Conservation (phyloP, 306 rosid genomes). For the Geum urbanum region DNA sequence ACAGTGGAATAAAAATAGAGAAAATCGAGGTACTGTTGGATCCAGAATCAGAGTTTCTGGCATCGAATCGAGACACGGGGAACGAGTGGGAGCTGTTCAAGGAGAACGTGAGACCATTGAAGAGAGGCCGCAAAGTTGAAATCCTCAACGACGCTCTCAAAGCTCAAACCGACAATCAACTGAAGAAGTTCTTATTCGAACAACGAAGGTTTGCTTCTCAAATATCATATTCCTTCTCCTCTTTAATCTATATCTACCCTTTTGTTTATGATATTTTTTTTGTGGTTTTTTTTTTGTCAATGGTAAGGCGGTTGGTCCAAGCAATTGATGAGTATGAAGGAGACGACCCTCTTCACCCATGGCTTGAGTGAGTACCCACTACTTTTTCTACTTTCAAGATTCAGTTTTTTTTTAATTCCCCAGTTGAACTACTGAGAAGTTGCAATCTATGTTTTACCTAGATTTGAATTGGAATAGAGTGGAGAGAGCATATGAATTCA, state of each 20-base stretch:
- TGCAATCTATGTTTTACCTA: not conserved
- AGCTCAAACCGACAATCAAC: conserved; percentile 46
- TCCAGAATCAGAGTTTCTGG: conserved; percentile 75
- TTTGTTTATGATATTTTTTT: not conserved
- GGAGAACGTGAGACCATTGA: conserved; percentile 88
- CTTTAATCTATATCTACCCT: not conserved
- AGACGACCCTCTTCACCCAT: conserved; percentile 85
- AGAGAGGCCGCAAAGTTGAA: conserved; percentile 77
- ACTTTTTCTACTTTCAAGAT: not conserved
- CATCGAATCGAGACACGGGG: conserved; percentile 55
- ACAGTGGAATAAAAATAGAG: conserved; percentile 13
- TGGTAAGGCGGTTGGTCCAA: conserved; percentile 51
- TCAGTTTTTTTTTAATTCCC: not conserved
- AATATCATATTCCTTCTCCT: not conserved
- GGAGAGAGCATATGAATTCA: too few species aligned
- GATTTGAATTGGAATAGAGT: not conserved
- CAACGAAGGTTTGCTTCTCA: conserved; percentile 47
- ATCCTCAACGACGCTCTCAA: conserved; percentile 66
- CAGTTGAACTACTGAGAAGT: not conserved
- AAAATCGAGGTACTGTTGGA: conserved; percentile 31
- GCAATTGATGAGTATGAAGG: conserved; percentile 71
- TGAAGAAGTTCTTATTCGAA: conserved; percentile 51
- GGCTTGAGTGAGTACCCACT: conserved; percentile 64
- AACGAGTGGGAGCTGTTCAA: conserved; percentile 89
- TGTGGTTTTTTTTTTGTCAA: not conserved